Percentiles rank a stretch among this genome's conserved stretches.
Conservation (phyloP, 2,329 filamentous ascomycete genomes). For the Talaromyces funiculosus region DNA sequence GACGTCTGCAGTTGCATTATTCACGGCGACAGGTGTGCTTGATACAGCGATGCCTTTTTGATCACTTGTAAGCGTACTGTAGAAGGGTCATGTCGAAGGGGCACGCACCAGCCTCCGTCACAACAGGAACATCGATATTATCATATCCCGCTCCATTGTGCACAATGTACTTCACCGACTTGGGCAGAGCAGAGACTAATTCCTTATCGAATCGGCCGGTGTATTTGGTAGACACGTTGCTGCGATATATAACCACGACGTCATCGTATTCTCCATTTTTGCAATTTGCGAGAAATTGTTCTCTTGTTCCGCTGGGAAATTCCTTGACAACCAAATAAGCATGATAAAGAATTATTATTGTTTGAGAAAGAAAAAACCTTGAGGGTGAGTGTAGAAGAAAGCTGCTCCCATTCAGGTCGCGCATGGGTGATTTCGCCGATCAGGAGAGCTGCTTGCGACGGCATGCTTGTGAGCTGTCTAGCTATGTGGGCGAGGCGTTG, state of each 20-base stretch:
- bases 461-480: slow-evolving; percentile 25
- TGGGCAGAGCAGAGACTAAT: slow-evolving; percentile 41
- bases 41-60: slow-evolving; percentile 35
- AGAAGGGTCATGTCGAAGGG: neutral
- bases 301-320: slow-evolving; percentile 48
- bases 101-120: slow-evolving; percentile 41
- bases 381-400: slow-evolving; percentile 36
- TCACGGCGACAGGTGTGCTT: slow-evolving; percentile 43
- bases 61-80: neutral
- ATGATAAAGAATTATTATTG: neutral
- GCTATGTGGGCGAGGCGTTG: neutral
- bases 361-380: slow-evolving; percentile 28
- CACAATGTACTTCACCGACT: slow-evolving; percentile 45
- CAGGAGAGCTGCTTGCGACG: slow-evolving; percentile 37
- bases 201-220: slow-evolving; percentile 47
- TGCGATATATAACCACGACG: slow-evolving; percentile 54
- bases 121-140: slow-evolving; percentile 53
- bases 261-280: slow-evolving; percentile 51
- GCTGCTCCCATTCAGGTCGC: slow-evolving; percentile 39
- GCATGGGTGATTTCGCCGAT: slow-evolving; percentile 42
- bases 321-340: slow-evolving; percentile 34
- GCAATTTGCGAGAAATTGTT: slow-evolving; percentile 52
- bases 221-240: slow-evolving; percentile 49
- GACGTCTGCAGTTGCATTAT: slow-evolving; percentile 44
- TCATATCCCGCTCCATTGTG: slow-evolving; percentile 57